Conservation (phyloP, 148 eudicot species). For the Pouteria glomerata region DNA sequence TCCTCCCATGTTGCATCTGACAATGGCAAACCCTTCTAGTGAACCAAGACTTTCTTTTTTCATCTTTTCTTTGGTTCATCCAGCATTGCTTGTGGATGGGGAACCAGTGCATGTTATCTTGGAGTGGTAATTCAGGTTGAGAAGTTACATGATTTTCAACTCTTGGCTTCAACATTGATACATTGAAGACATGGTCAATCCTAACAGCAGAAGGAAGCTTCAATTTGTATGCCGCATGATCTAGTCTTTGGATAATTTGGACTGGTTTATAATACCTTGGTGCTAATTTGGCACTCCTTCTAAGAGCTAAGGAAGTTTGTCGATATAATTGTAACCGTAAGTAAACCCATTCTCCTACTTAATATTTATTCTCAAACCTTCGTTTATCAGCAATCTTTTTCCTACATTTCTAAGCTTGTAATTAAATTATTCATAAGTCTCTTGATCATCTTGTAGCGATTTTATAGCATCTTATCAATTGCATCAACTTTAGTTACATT, state of each 20-base stretch:
- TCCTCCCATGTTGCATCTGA: too few relatives aligned
- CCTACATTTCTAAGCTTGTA: neutral
- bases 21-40: too few relatives aligned
- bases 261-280: neutral
- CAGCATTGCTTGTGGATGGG: too few relatives aligned
- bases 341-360: neutral
- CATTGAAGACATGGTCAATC: neutral
- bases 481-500: neutral
- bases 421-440: neutral
- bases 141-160: neutral
- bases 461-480: too few relatives aligned
- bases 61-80: too few relatives aligned
- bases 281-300: neutral
- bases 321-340: neutral
- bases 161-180: neutral
- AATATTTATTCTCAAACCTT: neutral
- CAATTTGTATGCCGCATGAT: neutral
- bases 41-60: too few relatives aligned
- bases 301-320: neutral
- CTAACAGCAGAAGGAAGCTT: neutral
- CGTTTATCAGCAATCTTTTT: neutral
- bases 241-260: neutral
- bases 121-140: too few relatives aligned
- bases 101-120: too few relatives aligned
- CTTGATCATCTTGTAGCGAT: neutral